Evolutionary conservation across 1,284 basidiomycete genomes (phyloP), one percentile per base, ranked within the genome.

Genomic region (Sphaerobolus stellatus): DNA sequence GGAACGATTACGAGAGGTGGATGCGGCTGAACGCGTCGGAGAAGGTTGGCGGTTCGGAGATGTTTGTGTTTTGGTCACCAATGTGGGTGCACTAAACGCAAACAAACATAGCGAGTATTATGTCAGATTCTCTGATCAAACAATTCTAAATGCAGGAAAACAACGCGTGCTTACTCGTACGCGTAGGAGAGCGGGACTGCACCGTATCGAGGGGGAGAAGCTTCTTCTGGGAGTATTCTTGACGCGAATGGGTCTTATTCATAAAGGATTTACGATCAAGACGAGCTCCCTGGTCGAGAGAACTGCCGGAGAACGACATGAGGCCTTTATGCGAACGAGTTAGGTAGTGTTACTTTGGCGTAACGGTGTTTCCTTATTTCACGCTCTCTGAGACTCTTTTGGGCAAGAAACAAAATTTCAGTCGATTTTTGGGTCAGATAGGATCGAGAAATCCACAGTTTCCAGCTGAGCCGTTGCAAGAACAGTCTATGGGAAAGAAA

Each of bases 241-340:
- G 53, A 24, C 50, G 49, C 28, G 46, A 31, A 46, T 52, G 48
- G 45, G 71, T 75, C 73, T 86, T 88, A 61, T 83, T 84, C 67
- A 88, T 80, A 68, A 90, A 90, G 54, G 86, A 78, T 68, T 77
- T 74, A 68, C 85, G 87, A 79, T 89, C 87, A 68, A 89, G 81
- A 75, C 88, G 83, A 80, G 85, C 86, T 77, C 83, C 84, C 83
- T 89, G 85, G 74, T 84, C 85, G 62, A 90, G 73, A 55, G 88
- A 87, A 70, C 87, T 90, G 70, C 83, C 80, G 69, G 86, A 80
- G 82, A 90, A 90, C 72, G 88, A 90, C 88, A 90, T 90, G 78
- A 31, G 45, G 52, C n/a, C n/a, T n/a, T n/a, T n/a, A n/a, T n/a
- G n/a, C n/a, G n/a, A n/a, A n/a, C n/a, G n/a, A n/a, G n/a, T n/a